Conservation (phyloP, 192 early-diverging fungal genomes). For the Funneliformis mosseae region DNA sequence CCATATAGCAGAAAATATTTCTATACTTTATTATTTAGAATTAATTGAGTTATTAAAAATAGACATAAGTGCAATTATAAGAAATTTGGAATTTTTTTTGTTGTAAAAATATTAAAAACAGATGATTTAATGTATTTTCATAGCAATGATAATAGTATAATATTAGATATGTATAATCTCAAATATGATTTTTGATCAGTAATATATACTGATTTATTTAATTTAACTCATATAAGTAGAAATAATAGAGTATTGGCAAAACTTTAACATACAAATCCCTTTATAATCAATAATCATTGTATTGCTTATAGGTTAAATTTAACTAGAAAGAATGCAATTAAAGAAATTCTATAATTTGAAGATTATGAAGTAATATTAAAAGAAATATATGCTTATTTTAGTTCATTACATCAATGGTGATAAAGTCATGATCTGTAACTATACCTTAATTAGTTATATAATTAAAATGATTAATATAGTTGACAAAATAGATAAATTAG, state of each 20-base stretch:
- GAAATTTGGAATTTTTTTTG: slow-evolving; percentile 1
- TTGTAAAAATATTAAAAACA: slow-evolving; percentile 6
- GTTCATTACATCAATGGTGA: background rate
- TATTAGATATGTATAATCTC: background rate
- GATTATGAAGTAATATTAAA: slow-evolving; percentile 16
- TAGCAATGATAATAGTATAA: slow-evolving; percentile 7
- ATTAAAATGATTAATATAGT: too few species aligned
- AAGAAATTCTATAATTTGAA: background rate
- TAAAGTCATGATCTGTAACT: too few species aligned
- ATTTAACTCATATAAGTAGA: background rate
- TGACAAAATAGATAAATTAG: too few species aligned
- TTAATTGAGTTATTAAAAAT: background rate
- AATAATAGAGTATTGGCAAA: background rate
- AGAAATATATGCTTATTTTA: slow-evolving; percentile 17
- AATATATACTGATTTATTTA: background rate
- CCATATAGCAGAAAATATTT: background rate
- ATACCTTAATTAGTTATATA: too few species aligned
- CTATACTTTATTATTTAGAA: slow-evolving; percentile 1
- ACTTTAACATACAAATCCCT: background rate
- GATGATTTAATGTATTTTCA: slow-evolving; percentile 7
- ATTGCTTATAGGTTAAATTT: slow-evolving; percentile 9
- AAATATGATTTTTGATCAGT: background rate
- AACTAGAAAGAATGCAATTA: background rate
- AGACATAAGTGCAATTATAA: background rate
- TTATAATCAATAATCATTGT: slow-evolving; percentile 14